These are phyloP conservation scores for Camelina hispida DNA, from an alignment of 345 rosid genomes.

Conservation along the genomic window DNA sequence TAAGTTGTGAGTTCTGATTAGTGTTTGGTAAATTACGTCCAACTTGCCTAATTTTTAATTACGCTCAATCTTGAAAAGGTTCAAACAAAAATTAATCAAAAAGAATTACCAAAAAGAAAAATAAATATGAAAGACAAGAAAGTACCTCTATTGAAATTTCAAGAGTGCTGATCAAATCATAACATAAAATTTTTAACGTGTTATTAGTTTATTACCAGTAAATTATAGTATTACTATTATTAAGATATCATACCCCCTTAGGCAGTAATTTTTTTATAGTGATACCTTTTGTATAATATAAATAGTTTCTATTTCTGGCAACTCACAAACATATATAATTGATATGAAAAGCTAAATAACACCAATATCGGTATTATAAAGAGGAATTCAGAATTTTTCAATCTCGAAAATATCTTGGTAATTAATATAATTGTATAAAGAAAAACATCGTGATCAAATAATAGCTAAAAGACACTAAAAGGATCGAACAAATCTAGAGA, in stretches of 20 bases:
- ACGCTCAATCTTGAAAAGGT: constrained; percentile 14
- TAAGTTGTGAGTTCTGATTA: constrained; percentile 36
- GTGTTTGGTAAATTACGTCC: constrained; percentile 33
- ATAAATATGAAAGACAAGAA: neutral
- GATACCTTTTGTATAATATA: neutral
- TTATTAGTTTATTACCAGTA: no score
- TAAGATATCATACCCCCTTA: neutral
- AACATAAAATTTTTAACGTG: no score
- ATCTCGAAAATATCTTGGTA: neutral
- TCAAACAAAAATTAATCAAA: neutral
- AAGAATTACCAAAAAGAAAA: neutral
- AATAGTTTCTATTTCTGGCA: neutral
- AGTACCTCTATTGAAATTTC: neutral
- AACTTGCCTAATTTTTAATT: constrained; percentile 25
- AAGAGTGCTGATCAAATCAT: neutral
- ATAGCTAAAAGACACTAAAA: constrained; percentile 12
- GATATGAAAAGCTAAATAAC: neutral
- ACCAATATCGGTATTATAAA: neutral
- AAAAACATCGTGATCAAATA: constrained; percentile 9
- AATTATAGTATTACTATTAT: neutral
- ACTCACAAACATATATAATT: neutral
- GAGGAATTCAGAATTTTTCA: neutral
- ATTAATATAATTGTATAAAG: neutral
- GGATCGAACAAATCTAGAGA: constrained; percentile 26
- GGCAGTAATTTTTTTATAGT: constrained; percentile 1